Evolutionary conservation across 345 rosid species (phyloP), one percentile per base, ranked within the genome.

Genomic region (Linum usitatissimum): DNA sequence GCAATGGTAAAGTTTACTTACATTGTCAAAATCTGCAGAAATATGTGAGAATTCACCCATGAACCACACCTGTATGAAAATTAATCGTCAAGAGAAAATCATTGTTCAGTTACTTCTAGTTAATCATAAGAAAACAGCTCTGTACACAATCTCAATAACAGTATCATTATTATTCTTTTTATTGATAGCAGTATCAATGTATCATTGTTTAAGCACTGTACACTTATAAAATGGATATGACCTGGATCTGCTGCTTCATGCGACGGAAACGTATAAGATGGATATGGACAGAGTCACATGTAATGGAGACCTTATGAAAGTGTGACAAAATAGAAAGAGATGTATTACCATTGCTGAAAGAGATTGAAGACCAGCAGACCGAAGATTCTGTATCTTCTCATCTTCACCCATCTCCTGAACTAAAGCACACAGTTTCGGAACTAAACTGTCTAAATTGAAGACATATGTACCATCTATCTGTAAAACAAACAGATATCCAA

Each of bases 41-140:
- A 82, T 78, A 67, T 84, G 87, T 64, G 93, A 84, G 70, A 82
- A 84, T 57, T 84, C 86, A 45, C 89, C 90, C 90, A 86, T 86
- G 77, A 82, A 84, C 90, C 93, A 84, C 66, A 84, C 81, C 93
- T 82, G 77, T 15, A 18, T 6, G 54, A 40, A 45, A 60, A 34
- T 14, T 8, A 55, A 34, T 34, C 38, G 5, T 34, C 5, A 34
- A 34, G 38, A 34, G 38, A 34, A 34, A 34, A 34, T 4, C 8
- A 45, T 3, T 7, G 3, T 45, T 45, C 51, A 45, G 51, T 12
- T 45, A 3, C 3, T 45, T 45, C 17, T 10, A 45, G 51, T 12
- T 45, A 34, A 34, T 34, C 38, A 45, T 45, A 45, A 45, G 3
- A 45, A 6, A 14, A 7, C 51, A 45, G 13, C 17, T 45, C 17